phyloP scores from a whole-genome alignment of 768 basidiomycete genomes.

The Trametopsis cervina region DNA sequence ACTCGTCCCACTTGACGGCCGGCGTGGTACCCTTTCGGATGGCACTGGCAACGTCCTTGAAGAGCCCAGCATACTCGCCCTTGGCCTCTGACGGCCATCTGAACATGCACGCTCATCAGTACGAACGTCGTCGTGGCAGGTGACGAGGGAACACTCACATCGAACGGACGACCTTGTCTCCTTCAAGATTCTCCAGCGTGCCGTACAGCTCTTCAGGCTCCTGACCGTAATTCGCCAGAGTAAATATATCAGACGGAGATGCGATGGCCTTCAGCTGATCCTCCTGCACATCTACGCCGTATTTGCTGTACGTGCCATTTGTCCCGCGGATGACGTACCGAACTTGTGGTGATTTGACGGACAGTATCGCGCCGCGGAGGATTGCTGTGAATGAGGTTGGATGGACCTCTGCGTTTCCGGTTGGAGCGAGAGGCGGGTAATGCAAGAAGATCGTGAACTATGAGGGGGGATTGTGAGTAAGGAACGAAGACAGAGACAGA shows the following conservation, averaged over 20 bases:
- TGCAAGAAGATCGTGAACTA: conserved; percentile 51
- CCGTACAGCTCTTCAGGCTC: conserved; percentile 64
- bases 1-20: conserved; percentile 69
- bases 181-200: conserved; percentile 48
- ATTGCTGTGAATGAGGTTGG: conserved; percentile 58
- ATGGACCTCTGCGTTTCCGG: conserved; percentile 23
- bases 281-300: conserved; percentile 75
- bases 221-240: conserved; percentile 43
- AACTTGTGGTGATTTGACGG: conserved; percentile 56
- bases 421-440: conserved; percentile 21
- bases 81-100: conserved; percentile 59
- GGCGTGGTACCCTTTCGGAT: conserved; percentile 49
- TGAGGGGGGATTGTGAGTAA: not conserved
- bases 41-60: conserved; percentile 56
- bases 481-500: not conserved
- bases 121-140: conserved; percentile 6
- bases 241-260: conserved; percentile 35
- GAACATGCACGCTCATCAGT: conserved; percentile 11
- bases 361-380: conserved; percentile 62
- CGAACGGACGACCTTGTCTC: conserved; percentile 31
- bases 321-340: conserved; percentile 71
- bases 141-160: conserved; percentile 26
- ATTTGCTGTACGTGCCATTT: conserved; percentile 66
- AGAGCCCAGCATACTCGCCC: conserved; percentile 56
- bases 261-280: conserved; percentile 58